Evolutionary conservation across 768 basidiomycete genomes (phyloP), one percentile per base, ranked within the genome.

Genomic region (Cantharellus cinnabarinus): DNA sequence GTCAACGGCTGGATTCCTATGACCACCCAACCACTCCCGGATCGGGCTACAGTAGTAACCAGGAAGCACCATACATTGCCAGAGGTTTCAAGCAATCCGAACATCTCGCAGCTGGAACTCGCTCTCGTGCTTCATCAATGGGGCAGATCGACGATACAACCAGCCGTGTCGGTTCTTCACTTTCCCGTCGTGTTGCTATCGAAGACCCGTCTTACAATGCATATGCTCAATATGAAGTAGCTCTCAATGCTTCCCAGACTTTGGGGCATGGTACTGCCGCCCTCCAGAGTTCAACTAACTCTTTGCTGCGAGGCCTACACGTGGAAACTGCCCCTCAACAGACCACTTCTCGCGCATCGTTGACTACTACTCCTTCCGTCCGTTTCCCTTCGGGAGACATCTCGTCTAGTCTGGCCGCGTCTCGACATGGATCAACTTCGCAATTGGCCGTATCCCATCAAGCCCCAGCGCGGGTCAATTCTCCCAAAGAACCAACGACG

Each of bases 121-220:
- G 87, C 52, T 85, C 88, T 29, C 82, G 88, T 55, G 88, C 88
- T 39, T 88, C 87, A 62, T 89, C 88, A 41, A 85, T 89, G n/a
- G 85, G 87, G 40, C 85, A 79, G 60, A 79, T 90, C 52, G 88
- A 89, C 64, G 87, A 89, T 65, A 29, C 20, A 29, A 29, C 20
- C 20, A 29, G 20, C 20, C 20, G 20, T 29, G 20, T 29, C 20
- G 20, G 20, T 29, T 78, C 86, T 35, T 71, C 80, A 63, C 84
- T 83, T 59, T 71, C 79, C 38, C 71, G 85, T 20, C 82, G 83
- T 48, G 83, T 83, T 62, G 69, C 77, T 48, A 48, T 48, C 29
- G 44, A 48, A 48, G 44, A 48, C 44, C 44, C 44, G 10, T 29
- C 20, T 29, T 29, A 29, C 20, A 29, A 29, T 29, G 20, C 20